These are phyloP conservation scores for Saccharomyces hybrid DNA, from an alignment of 1,139 yeast genomes.

Conservation along the genomic window DNA sequence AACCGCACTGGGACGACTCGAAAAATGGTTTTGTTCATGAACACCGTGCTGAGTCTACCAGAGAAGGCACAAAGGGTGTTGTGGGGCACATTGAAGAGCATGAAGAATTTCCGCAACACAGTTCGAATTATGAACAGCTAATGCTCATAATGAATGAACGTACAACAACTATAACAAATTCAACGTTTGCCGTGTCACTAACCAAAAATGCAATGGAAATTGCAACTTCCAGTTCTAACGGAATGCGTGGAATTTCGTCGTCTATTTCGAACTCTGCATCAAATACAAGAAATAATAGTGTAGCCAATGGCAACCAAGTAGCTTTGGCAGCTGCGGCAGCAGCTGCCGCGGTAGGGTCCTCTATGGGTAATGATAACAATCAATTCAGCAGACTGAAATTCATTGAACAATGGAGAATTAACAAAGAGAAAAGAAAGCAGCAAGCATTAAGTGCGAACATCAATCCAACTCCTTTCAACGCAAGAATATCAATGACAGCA, in stretches of 20 bases:
- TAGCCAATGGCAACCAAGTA: slow-evolving; percentile 9
- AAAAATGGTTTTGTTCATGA: slow-evolving; percentile 35
- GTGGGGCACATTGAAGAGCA: slow-evolving; percentile 44
- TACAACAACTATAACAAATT: slow-evolving; percentile 29
- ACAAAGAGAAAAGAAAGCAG: slow-evolving; percentile 37
- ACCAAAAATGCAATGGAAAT: slow-evolving; percentile 30
- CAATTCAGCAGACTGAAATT: slow-evolving; percentile 44
- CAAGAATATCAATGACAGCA: slow-evolving; percentile 30
- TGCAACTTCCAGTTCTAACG: slow-evolving; percentile 14
- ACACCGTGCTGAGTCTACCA: slow-evolving; percentile 45
- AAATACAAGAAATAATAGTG: not conserved
- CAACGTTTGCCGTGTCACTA: slow-evolving; percentile 30
- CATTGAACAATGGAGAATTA: slow-evolving; percentile 41
- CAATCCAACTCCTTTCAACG: slow-evolving; percentile 21
- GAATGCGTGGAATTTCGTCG: not conserved
- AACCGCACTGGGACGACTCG: slow-evolving; percentile 39
- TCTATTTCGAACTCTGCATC: not conserved
- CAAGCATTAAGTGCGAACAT: slow-evolving; percentile 26
- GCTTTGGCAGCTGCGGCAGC: slow-evolving; percentile 30
- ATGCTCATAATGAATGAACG: slow-evolving; percentile 48
- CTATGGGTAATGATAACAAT: slow-evolving; percentile 33
- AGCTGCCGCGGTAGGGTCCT: slow-evolving; percentile 29
- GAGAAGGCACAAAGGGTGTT: slow-evolving; percentile 36
- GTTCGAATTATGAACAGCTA: slow-evolving; percentile 82
- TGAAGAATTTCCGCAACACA: slow-evolving; percentile 64